phyloP scores from a whole-genome alignment of 148 eudicot genomes.

The Fagopyrum homotropicum region DNA sequence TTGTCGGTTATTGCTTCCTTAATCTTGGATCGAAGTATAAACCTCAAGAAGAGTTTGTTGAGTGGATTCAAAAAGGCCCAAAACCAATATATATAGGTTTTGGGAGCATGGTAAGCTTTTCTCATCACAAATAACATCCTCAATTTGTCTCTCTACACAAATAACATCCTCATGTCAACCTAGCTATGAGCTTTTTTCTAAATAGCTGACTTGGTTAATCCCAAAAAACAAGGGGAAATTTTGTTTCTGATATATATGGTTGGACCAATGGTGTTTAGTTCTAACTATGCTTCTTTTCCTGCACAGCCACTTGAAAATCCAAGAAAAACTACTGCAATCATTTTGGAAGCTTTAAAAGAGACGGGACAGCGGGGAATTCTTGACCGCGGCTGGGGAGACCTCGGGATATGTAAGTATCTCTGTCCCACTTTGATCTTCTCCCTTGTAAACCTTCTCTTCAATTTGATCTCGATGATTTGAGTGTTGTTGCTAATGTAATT shows the following conservation, averaged over 20 bases:
- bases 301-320: conserved; percentile 83
- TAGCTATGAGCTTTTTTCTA: not conserved
- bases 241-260: not conserved
- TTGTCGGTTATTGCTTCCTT: conserved; percentile 92
- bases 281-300: conserved; percentile 6
- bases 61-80: conserved; percentile 75
- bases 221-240: not conserved
- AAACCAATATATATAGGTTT: conserved; percentile 85
- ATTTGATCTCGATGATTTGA: not conserved
- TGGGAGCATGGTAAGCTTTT: conserved; percentile 88
- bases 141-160: not conserved
- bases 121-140: not conserved
- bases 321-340: conserved; percentile 55
- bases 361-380: conserved; percentile 95
- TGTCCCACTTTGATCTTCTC: conserved; percentile 2
- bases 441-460: not conserved
- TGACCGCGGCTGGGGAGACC: conserved; percentile 95
- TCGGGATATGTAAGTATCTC: conserved; percentile 66
- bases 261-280: not conserved
- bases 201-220: not conserved
- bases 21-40: conserved; percentile 69
- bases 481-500: not conserved
- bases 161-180: not conserved
- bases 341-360: conserved; percentile 68
- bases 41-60: conserved; percentile 57